Conservation (phyloP, 371 early-diverging fungal genomes). For the Mortierella sp. region DNA sequence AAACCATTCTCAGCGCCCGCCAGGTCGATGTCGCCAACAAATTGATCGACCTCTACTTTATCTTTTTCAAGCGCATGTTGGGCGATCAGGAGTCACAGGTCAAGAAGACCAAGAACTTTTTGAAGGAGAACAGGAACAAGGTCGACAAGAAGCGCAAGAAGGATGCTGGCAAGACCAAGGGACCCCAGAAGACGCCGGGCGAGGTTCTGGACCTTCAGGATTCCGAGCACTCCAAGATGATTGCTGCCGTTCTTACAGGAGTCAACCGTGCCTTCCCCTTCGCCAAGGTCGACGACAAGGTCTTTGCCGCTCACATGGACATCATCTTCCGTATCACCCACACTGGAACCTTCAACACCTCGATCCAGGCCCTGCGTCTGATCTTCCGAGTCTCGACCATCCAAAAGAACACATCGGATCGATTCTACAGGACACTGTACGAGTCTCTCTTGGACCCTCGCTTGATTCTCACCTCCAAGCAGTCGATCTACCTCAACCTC, state of each 20-base stretch:
- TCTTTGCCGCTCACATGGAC: constrained; percentile 85
- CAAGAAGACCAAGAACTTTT: constrained; percentile 59
- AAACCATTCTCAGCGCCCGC: constrained; percentile 83
- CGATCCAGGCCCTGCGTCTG: constrained; percentile 92
- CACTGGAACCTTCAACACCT: constrained; percentile 88
- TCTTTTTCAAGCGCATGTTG: constrained; percentile 87
- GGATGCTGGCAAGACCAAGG: constrained; percentile 60
- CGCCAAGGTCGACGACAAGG: constrained; percentile 82
- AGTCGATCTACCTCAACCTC: constrained; percentile 93
- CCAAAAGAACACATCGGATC: constrained; percentile 72
- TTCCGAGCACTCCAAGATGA: constrained; percentile 83
- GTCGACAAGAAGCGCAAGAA: constrained; percentile 59
- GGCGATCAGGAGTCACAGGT: constrained; percentile 65
- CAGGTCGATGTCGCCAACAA: constrained; percentile 84
- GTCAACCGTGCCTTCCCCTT: constrained; percentile 97
- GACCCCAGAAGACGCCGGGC: constrained; percentile 54
- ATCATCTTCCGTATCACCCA: constrained; percentile 91
- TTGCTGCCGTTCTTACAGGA: constrained; percentile 95
- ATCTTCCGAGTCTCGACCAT: constrained; percentile 82
- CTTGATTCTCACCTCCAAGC: constrained; percentile 84
- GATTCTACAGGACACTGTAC: constrained; percentile 93
- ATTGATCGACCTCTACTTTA: constrained; percentile 91
- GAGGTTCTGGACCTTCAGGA: constrained; percentile 64
- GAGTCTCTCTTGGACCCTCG: constrained; percentile 90
- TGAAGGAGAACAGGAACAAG: constrained; percentile 55